phyloP scores from a whole-genome alignment of 2,329 filamentous ascomycete species.

The Neofusicoccum sp. region DNA sequence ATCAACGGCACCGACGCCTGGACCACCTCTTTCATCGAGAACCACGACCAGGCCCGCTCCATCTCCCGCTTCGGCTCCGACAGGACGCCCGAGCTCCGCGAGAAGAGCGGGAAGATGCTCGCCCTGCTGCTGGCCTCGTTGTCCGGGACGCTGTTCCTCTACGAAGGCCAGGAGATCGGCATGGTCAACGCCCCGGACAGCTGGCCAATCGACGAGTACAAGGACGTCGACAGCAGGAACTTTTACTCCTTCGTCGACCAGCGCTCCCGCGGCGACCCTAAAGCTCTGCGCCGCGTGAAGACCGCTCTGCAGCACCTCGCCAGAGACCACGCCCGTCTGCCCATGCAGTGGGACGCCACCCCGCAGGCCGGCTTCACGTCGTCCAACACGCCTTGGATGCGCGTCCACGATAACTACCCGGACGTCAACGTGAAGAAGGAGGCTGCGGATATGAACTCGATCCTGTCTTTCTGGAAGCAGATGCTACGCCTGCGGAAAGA shows the following conservation, averaged over 20 bases:
- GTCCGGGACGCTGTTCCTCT: conserved; percentile 60
- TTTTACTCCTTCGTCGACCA: conserved; percentile 32
- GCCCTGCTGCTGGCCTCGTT: conserved; percentile 52
- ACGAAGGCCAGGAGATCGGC: conserved; percentile 65
- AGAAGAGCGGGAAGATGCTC: conserved; percentile 56
- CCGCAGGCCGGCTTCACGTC: conserved; percentile 65
- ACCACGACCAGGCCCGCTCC: conserved; percentile 63
- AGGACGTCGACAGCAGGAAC: conserved; percentile 61
- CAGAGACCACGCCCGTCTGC: conserved; percentile 67
- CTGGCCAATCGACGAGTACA: conserved; percentile 61
- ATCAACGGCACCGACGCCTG: conserved; percentile 54
- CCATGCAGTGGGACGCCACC: conserved; percentile 65
- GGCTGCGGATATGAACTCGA: conserved; percentile 50
- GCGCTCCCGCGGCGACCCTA: conserved; percentile 30
- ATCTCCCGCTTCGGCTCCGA: conserved; percentile 54
- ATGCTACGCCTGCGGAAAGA: conserved; percentile 64
- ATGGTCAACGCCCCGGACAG: conserved; percentile 57
- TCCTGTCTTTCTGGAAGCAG: conserved; percentile 64
- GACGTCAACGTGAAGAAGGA: conserved; percentile 64
- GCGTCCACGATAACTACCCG: conserved; percentile 58
- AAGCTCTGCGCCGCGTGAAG: conserved; percentile 39
- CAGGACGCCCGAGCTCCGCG: conserved; percentile 50
- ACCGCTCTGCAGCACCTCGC: conserved; percentile 60
- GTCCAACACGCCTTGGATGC: conserved; percentile 61
- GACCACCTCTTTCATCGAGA: conserved; percentile 64